Conservation (phyloP, 2,329 filamentous ascomycete species). For the Allantophomopsis cytisporea region DNA sequence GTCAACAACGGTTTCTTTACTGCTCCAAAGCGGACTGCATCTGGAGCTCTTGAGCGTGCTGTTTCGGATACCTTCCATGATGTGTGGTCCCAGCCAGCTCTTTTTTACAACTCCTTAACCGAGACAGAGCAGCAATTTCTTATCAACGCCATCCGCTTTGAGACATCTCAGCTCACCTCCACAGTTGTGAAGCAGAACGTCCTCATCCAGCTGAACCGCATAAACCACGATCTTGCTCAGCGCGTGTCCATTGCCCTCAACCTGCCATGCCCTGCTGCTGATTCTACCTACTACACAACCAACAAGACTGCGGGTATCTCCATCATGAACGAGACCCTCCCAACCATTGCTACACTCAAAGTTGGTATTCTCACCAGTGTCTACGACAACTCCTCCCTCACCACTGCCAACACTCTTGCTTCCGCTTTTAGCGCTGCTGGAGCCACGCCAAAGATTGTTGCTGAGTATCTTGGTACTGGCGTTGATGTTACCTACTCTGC, state of each 20-base stretch:
- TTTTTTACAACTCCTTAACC: conserved; percentile 62
- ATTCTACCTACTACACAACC: conserved; percentile 52
- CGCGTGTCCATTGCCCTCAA: conserved; percentile 46
- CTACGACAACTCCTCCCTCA: conserved; percentile 25
- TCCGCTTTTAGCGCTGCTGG: conserved; percentile 31
- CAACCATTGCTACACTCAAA: conserved; percentile 46
- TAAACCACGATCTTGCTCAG: conserved; percentile 52
- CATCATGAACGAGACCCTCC: conserved; percentile 41
- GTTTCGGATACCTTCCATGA: conserved; percentile 54
- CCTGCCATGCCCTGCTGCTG: conserved; percentile 40
- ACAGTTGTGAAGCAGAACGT: conserved; percentile 48
- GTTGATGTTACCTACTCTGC: conserved; percentile 52
- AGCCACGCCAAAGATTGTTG: conserved; percentile 45
- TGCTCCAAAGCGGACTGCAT: conserved; percentile 37
- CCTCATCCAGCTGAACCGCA: conserved; percentile 52
- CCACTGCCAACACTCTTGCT: conserved; percentile 35
- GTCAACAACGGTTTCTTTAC: conserved; percentile 58
- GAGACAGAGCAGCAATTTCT: conserved; percentile 56
- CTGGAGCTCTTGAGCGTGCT: conserved; percentile 39
- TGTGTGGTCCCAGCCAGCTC: conserved; percentile 57
- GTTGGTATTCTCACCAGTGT: conserved; percentile 47
- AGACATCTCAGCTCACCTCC: conserved; percentile 46
- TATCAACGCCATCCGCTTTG: conserved; percentile 61
- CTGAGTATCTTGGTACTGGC: conserved; percentile 36
- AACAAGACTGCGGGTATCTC: conserved; percentile 50